Evolutionary conservation across 495 filamentous ascomycete genomes (phyloP).

Genomic region (Penicillium bovifimosum): DNA sequence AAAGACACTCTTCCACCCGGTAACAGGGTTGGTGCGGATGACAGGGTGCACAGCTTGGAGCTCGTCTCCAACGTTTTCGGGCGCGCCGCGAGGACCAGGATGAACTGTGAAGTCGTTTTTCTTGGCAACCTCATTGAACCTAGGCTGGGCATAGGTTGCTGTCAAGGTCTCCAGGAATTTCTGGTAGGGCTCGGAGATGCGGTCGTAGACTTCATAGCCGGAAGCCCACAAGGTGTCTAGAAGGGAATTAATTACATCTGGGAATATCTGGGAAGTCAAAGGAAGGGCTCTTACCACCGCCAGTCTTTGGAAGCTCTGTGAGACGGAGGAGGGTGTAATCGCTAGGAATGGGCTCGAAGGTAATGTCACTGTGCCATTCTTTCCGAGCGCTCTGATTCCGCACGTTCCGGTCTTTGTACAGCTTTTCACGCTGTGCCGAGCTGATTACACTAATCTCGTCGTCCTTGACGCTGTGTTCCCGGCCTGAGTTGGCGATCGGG

Average conservation of each 20-base stretch:
- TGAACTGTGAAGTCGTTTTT: conserved; percentile 53
- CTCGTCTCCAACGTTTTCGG: conserved; percentile 60
- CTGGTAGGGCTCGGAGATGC: conserved; percentile 58
- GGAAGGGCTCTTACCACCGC: conserved; percentile 49
- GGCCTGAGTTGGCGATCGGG: conserved; percentile 57
- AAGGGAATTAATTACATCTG: conserved; percentile 1
- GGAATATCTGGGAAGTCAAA: background rate
- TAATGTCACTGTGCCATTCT: conserved; percentile 66
- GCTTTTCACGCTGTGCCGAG: conserved; percentile 50
- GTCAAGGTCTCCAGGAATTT: conserved; percentile 64
- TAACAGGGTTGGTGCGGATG: conserved; percentile 77
- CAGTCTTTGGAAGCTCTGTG: conserved; percentile 59
- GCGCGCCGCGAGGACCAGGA: conserved; percentile 52
- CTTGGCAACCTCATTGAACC: conserved; percentile 53
- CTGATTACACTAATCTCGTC: conserved; percentile 72
- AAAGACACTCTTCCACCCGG: conserved; percentile 75
- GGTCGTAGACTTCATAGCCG: conserved; percentile 75
- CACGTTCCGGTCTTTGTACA: conserved; percentile 40
- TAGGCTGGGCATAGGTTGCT: conserved; percentile 57
- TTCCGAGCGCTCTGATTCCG: conserved; percentile 22
- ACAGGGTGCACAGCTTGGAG: conserved; percentile 64
- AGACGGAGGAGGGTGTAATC: conserved; percentile 65
- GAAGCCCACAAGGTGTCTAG: conserved; percentile 70
- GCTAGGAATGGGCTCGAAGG: conserved; percentile 63
- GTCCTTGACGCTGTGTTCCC: conserved; percentile 56